Evolutionary conservation across 2,329 filamentous ascomycete genomes (phyloP).

Genomic region (Sphaceloma murrayae): DNA sequence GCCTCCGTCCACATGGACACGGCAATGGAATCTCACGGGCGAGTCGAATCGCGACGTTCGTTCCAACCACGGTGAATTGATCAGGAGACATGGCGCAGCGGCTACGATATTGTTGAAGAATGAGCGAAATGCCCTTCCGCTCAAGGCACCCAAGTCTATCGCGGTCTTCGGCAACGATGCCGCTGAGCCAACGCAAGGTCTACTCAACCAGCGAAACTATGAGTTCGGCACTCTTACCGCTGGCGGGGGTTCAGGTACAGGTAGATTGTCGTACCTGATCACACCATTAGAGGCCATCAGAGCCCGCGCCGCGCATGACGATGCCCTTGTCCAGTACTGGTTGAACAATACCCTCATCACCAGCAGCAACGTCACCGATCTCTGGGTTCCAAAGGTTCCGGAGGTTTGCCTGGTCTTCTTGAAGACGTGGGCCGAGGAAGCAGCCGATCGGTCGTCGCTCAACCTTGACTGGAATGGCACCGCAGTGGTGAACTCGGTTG

Average conservation of each 20-base stretch:
- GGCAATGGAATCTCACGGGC: conserved; percentile 20
- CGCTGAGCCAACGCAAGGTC: conserved; percentile 61
- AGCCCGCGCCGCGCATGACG: conserved; percentile 25
- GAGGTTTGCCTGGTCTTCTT: conserved; percentile 21
- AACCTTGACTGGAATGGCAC: conserved; percentile 18
- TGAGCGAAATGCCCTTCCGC: conserved; percentile 56
- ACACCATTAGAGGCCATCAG: conserved; percentile 21
- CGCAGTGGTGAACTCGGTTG: conserved; percentile 19
- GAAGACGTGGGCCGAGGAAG: conserved; percentile 19
- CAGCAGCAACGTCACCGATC: conserved; percentile 11
- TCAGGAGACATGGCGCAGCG: conserved; percentile 67
- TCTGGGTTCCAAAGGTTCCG: conserved; percentile 2
- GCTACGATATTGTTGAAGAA: conserved; percentile 90
- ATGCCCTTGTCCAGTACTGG: conserved; percentile 29
- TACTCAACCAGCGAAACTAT: conserved; percentile 51
- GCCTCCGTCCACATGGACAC: conserved; percentile 38
- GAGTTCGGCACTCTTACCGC: conserved; percentile 25
- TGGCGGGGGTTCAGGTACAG: conserved; percentile 20
- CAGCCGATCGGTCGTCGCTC: conserved; percentile 22
- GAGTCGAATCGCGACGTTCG: conserved; percentile 54
- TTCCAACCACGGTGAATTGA: conserved; percentile 58
- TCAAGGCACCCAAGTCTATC: conserved; percentile 64
- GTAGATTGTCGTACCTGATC: conserved; percentile 18
- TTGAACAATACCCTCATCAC: conserved; percentile 24
- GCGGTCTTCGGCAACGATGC: conserved; percentile 81